Base-by-base conservation (phyloP, 331 rosid species). In the Phaseolus coccineus region DNA sequence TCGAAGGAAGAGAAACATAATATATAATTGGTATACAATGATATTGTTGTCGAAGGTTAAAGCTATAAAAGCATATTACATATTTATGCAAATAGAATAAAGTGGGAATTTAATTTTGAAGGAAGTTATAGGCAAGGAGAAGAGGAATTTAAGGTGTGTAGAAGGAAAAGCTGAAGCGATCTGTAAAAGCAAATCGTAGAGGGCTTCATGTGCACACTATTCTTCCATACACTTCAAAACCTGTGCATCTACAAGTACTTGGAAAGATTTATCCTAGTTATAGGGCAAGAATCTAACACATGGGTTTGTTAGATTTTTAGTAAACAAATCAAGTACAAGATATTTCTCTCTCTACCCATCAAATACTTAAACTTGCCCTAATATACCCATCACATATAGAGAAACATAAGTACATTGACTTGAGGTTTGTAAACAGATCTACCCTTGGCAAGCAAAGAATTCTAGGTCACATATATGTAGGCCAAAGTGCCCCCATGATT, bases 211-310 rank as follows among this genome's bases (percentile, higher is more conserved):
- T 87, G 81, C 81, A 80, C 77, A 77, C 85, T 78, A 85, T 80
- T 88, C 91, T 81, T 74, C 39, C 46, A 73, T 72, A 57, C 57
- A 35, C 58, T 76, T 63, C 78, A 37, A 83, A 84, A 88, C 89
- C 74, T 80, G 85, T 74, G 24, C 74, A 76, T 77, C 74, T 56
- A 78, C 59, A 46, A 70, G 81, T 80, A 73, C 59, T 82, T 72
- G 56, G 52, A 77, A 71, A 84, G 90, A 84, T 80, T 57, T 73
- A 81, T 83, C 89, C 88, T 83, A 86, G 71, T 47, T 59, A 65
- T 89, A 89, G 93, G 61, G 84, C 30, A 40, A 83, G 97, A 92
- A 94, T 90, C 96, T 63, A 74, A 82, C 96, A 92, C 97, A 94
- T 92, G 97, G 80, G 46, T 10, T 84, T 87, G 92, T 86, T 81